Evolutionary conservation across 140 eudicot genomes (phyloP), one percentile per base, ranked within the genome.

Genomic region (Cichorium intybus): DNA sequence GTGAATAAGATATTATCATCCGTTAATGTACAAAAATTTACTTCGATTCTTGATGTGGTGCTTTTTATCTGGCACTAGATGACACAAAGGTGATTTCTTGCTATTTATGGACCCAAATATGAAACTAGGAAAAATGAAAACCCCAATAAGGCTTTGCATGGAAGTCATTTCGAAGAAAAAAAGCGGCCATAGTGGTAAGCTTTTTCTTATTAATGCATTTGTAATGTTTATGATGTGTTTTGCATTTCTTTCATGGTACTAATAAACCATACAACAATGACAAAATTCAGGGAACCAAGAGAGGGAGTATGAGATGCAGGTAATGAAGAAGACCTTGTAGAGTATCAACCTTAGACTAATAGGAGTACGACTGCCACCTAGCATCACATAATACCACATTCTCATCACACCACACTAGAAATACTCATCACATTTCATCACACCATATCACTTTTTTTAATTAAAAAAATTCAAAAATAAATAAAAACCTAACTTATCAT

Each of bases 81-180:
- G 88, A 82, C 12, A 80, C 95, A 2, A 88, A 84, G 71, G 96
- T 91, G 23, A 71, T 87, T 74, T 96, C 96, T n/a, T 68, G 91
- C 96, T 6, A 96, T 91, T 68, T 91, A 75, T 79, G 97, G 97
- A 66, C 97, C 97, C n/a, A 91, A 85, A 64, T 87, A 92, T 24
- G 97, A 96, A 65, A 83, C 88, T 4, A 87, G 76, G 83, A 91
- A 91, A 81, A 91, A 91, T 26, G 96, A 91, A 69, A 91, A 91
- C 63, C 97, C 97, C 7, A 92, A 91, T 71, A 87, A 85, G 70
- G 95, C 95, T n/a, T 65, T 87, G 83, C 54, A 45, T 91, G 78
- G 97, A 91, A 76, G 91, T 91, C 66, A 74, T 85, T 62, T 91
- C 95, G 96, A 91, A 91, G 85, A 88, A 95, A 29, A 91, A 85